A percentile compares a stretch with the other conserved stretches of the same genome.
These are phyloP conservation scores for Gymnopilus junonius DNA, from an alignment of 768 basidiomycete species.

Conservation along the genomic window DNA sequence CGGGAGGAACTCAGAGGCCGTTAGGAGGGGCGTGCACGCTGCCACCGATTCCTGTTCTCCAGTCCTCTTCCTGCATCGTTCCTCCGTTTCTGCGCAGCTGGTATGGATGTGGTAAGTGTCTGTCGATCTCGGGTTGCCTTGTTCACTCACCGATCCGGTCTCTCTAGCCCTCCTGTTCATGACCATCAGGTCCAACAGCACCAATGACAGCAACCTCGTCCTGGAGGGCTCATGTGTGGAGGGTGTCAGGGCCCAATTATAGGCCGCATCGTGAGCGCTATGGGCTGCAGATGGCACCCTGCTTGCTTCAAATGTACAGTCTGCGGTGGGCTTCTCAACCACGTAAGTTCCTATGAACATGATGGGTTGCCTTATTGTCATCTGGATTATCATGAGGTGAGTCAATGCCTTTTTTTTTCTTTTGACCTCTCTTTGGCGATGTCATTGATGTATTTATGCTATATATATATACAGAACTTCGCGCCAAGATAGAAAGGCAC, in stretches of 20 bases:
- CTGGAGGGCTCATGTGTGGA: conserved; percentile 70
- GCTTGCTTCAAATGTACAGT: conserved; percentile 83
- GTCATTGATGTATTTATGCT: neutral
- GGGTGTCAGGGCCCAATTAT: conserved; percentile 81
- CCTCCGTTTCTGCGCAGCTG: no score
- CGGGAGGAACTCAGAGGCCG: no score
- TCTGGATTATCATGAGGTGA: conserved; percentile 94
- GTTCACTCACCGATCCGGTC: no score
- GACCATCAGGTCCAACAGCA: conserved; percentile 21
- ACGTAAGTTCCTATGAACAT: conserved; percentile 90
- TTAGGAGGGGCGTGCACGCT: no score
- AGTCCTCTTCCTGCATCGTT: no score
- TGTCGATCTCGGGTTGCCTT: no score
- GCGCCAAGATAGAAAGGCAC: conserved; percentile 90
- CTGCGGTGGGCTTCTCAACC: conserved; percentile 84
- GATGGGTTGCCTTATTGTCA: conserved; percentile 92
- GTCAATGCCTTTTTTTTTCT: conserved; percentile 3
- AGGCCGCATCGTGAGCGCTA: conserved; percentile 88
- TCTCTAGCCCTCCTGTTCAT: no score
- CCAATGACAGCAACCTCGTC: conserved; percentile 20
- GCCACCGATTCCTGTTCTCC: no score
- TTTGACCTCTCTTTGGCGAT: conserved; percentile 7
- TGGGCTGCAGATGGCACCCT: conserved; percentile 93
- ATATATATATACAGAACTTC: conserved; percentile 72
- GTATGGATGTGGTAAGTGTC: no score